A percentile compares a stretch with the other conserved stretches of the same genome.
Evolutionary conservation across 352 stramenopile species (phyloP).

Genomic region (Pythium phragmiticola): DNA sequence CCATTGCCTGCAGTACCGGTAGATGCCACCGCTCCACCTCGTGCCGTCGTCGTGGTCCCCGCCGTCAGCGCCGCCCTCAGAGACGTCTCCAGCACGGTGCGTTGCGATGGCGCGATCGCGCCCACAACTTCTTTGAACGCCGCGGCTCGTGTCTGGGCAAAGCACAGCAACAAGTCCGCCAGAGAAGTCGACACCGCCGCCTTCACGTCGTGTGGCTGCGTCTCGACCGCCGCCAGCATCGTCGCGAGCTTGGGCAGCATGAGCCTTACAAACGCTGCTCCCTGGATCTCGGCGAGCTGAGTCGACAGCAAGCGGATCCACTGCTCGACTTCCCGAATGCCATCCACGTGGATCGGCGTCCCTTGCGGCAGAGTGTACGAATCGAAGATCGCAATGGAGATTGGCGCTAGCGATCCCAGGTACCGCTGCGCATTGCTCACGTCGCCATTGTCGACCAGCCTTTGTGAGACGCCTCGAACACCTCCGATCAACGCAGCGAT

Average conservation of each 20-base stretch:
- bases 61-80: slow-evolving; percentile 18
- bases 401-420: slow-evolving; percentile 39
- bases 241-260: slow-evolving; percentile 52
- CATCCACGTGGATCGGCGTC: neutral
- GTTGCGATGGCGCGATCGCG: slow-evolving; percentile 17
- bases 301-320: slow-evolving; percentile 46
- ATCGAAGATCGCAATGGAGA: slow-evolving; percentile 32
- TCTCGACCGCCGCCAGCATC: slow-evolving; percentile 25
- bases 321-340: slow-evolving; percentile 44
- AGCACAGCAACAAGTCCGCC: slow-evolving; percentile 20
- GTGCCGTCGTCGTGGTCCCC: neutral
- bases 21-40: neutral
- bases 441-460: slow-evolving; percentile 21
- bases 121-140: slow-evolving; percentile 29
- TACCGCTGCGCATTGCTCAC: slow-evolving; percentile 39
- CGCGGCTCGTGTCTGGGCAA: slow-evolving; percentile 24
- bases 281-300: slow-evolving; percentile 49
- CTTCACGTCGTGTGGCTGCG: slow-evolving; percentile 1
- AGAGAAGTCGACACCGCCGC: neutral
- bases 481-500: slow-evolving; percentile 12
- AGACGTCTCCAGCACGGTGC: slow-evolving; percentile 23
- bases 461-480: slow-evolving; percentile 10
- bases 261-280: slow-evolving; percentile 52
- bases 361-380: neutral
- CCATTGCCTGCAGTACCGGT: neutral